phyloP scores from a whole-genome alignment of 768 basidiomycete genomes.

The Lenzites betulinus region DNA sequence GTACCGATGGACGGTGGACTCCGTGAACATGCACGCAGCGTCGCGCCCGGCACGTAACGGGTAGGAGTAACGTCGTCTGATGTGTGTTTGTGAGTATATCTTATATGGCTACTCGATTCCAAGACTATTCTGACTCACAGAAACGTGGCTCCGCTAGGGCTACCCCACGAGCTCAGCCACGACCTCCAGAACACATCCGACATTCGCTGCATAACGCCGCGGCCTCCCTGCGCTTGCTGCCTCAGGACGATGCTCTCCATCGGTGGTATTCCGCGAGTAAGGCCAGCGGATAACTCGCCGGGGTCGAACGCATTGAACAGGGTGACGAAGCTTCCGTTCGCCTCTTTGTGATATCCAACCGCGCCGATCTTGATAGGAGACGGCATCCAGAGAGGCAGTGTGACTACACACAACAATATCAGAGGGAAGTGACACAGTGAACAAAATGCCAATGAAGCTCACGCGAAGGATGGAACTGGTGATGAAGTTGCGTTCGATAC shows the following conservation, averaged over 20 bases:
- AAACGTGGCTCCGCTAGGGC: slow-evolving; percentile 44
- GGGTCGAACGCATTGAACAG: slow-evolving; percentile 71
- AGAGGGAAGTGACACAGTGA: background rate
- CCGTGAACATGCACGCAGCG: slow-evolving; percentile 66
- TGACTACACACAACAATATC: slow-evolving; percentile 24
- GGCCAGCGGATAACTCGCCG: slow-evolving; percentile 40
- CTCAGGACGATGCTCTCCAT: too few relatives aligned
- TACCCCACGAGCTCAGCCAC: slow-evolving; percentile 41
- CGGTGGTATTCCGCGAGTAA: too few relatives aligned
- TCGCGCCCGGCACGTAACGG: slow-evolving; percentile 61
- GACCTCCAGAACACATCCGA: slow-evolving; percentile 51
- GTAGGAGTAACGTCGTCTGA: too few relatives aligned
- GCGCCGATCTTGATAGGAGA: slow-evolving; percentile 62
- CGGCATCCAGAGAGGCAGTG: slow-evolving; percentile 69
- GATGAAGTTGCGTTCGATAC: slow-evolving; percentile 66
- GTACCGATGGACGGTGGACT: slow-evolving; percentile 69
- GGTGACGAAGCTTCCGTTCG: slow-evolving; percentile 63
- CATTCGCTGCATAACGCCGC: slow-evolving; percentile 58
- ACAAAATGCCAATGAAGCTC: slow-evolving; percentile 26
- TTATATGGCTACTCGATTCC: too few relatives aligned
- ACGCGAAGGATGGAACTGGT: slow-evolving; percentile 72
- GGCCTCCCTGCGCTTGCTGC: slow-evolving; percentile 53
- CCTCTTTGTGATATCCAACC: slow-evolving; percentile 72
- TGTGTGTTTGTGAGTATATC: too few relatives aligned
- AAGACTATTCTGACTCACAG: too few relatives aligned